Conservation (phyloP, 139 green algal species). For the Asterochloris sp. region DNA sequence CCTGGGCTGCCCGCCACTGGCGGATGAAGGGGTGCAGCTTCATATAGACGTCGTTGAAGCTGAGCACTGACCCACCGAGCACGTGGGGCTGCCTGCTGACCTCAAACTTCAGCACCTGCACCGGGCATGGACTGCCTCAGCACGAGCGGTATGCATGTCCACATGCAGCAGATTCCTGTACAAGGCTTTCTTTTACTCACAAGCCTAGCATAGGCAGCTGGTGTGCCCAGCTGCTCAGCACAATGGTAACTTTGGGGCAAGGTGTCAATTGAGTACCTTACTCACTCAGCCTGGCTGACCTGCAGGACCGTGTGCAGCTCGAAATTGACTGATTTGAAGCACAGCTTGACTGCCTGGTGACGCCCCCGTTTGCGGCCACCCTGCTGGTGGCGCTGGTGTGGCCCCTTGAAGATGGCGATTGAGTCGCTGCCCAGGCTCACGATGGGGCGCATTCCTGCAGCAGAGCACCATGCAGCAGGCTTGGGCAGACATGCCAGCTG, state of each 20-base stretch:
- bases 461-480: neutral
- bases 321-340: conserved; percentile 75
- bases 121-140: neutral
- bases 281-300: conserved; percentile 4
- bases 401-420: conserved; percentile 35
- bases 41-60: conserved; percentile 67
- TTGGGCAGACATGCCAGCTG: neutral
- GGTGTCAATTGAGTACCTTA: neutral
- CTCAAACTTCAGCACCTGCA: conserved; percentile 70
- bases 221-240: neutral
- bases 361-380: conserved; percentile 9
- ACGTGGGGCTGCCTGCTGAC: conserved; percentile 25
- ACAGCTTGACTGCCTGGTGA: conserved; percentile 26
- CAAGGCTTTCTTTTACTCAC: too few relatives aligned
- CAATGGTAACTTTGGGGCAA: neutral
- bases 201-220: neutral
- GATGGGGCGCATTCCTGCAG: conserved; percentile 70
- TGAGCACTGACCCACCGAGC: conserved; percentile 70
- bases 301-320: conserved; percentile 54
- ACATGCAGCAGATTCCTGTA: too few relatives aligned
- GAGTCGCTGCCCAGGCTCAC: conserved; percentile 59
- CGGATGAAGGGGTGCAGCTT: conserved; percentile 52
- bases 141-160: too few relatives aligned
- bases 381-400: neutral
- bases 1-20: conserved; percentile 33